Evolutionary conservation across 768 basidiomycete genomes (phyloP), one percentile per base, ranked within the genome.

Genomic region (Pleurotus pulmonarius): DNA sequence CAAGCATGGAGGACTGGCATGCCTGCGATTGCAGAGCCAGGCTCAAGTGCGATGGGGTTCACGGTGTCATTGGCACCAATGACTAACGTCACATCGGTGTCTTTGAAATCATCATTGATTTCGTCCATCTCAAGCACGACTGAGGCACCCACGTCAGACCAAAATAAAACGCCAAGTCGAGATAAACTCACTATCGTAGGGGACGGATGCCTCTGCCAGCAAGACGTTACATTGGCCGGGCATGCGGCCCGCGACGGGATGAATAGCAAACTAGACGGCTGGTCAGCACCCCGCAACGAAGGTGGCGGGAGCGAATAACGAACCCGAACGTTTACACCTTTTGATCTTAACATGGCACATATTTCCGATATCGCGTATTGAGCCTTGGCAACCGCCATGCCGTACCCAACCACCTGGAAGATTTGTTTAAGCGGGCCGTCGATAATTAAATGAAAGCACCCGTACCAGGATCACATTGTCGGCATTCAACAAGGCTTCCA

Each of bases 61-160:
- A 94, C 92, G 1, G 92, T 94, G 65, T 94, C 92, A 63, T 94
- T 94, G 16, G 92, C 92, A 20, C 92, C 92, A 60, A 94, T 94
- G 60, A 94, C 92, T 16, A 94, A 82, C 5, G 88, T 90, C n/a
- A 94, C 81, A 65, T 94, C 92, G 0, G 92, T 94, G 37, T 91
- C 90, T 52, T 78, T 75, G 69, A 94, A 94, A 67, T 94, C 92
- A 40, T 94, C 90, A 66, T 94, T 94, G 74, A 94, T 94, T 71
- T 94, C 92, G 59, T 94, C 92, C 92, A 94, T 93, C 72, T 94
- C 92, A 57, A 90, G 75, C 40, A 94, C 91, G 61, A 94, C 92
- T 92, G 62, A 24, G 46, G 39, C 52, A 46, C 13, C 34, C 58
- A 52, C 58, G 51, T 11, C 44, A 40, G 22, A 40, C 26, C 25